phyloP scores from a whole-genome alignment of 805 yeast species.

The Scheffersomyces lignosus region DNA sequence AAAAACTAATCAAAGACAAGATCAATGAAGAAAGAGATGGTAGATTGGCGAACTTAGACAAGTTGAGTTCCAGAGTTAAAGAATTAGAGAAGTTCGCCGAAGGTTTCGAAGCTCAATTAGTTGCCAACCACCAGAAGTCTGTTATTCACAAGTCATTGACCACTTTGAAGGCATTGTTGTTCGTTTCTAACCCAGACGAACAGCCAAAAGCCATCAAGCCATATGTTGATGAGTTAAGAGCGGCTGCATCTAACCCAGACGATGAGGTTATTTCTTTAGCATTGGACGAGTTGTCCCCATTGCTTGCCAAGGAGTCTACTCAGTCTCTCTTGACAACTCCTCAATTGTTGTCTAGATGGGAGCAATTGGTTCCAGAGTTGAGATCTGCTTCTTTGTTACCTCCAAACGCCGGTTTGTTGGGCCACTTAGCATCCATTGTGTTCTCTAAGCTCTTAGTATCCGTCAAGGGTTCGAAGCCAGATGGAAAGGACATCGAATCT shows the following conservation, averaged over 20 bases:
- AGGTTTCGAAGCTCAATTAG: constrained; percentile 39
- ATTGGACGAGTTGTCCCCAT: constrained; percentile 31
- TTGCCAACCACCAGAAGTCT: constrained; percentile 33
- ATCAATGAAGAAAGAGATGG: constrained; percentile 66
- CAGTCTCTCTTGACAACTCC: constrained; percentile 69
- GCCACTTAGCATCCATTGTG: constrained; percentile 78
- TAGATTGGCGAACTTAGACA: constrained; percentile 66
- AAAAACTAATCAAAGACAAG: constrained; percentile 53
- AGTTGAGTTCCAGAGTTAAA: constrained; percentile 54
- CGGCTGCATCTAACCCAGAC: constrained; percentile 20
- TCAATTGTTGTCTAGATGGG: constrained; percentile 80
- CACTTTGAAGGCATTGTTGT: constrained; percentile 33
- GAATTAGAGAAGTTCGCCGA: constrained; percentile 56
- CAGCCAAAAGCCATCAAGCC: constrained; percentile 29
- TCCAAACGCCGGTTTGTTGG: constrained; percentile 93
- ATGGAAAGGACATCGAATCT: constrained; percentile 83
- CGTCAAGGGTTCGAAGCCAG: constrained; percentile 72
- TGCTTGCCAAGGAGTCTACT: constrained; percentile 37
- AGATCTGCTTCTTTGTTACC: constrained; percentile 88
- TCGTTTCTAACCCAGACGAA: constrained; percentile 17
- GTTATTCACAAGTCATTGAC: constrained; percentile 30
- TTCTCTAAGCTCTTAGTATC: constrained; percentile 75
- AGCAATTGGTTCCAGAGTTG: constrained; percentile 77
- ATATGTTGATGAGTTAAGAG: constrained; percentile 38
- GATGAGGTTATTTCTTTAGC: constrained; percentile 37